Evolutionary conservation across 768 basidiomycete genomes (phyloP).

Genomic region (Erythrobasidium yunnanense): DNA sequence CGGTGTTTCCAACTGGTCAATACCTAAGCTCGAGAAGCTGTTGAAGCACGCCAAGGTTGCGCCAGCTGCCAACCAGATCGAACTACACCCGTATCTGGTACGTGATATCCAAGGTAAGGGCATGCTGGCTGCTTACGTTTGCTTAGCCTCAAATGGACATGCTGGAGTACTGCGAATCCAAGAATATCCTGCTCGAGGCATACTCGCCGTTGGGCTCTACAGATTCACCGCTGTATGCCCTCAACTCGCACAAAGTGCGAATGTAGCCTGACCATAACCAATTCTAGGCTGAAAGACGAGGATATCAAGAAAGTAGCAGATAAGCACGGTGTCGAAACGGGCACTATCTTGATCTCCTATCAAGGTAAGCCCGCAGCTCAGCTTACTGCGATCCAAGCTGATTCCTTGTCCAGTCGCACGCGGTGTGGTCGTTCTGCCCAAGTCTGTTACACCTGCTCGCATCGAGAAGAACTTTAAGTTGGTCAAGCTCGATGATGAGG

Average conservation of each 20-base stretch:
- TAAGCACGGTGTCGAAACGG: slow-evolving; percentile 52
- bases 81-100: slow-evolving; percentile 60
- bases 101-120: neutral
- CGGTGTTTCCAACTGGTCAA: slow-evolving; percentile 61
- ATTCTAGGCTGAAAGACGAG: slow-evolving; percentile 49
- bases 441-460: slow-evolving; percentile 62
- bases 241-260: neutral
- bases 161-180: slow-evolving; percentile 48
- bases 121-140: neutral
- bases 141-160: slow-evolving; percentile 49
- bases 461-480: slow-evolving; percentile 56
- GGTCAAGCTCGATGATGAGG: slow-evolving; percentile 54
- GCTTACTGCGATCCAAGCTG: neutral
- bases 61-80: slow-evolving; percentile 66
- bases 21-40: slow-evolving; percentile 55
- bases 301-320: slow-evolving; percentile 55
- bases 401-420: slow-evolving; percentile 49
- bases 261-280: slow-evolving; percentile 39
- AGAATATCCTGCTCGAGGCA: slow-evolving; percentile 62
- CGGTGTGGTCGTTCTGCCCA: slow-evolving; percentile 59
- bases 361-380: slow-evolving; percentile 52
- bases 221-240: slow-evolving; percentile 28
- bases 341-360: slow-evolving; percentile 61
- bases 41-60: slow-evolving; percentile 47
- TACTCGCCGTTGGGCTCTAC: slow-evolving; percentile 60